Evolutionary conservation across 768 basidiomycete genomes (phyloP), one percentile per base, ranked within the genome.

Genomic region (Boletus insuetus): DNA sequence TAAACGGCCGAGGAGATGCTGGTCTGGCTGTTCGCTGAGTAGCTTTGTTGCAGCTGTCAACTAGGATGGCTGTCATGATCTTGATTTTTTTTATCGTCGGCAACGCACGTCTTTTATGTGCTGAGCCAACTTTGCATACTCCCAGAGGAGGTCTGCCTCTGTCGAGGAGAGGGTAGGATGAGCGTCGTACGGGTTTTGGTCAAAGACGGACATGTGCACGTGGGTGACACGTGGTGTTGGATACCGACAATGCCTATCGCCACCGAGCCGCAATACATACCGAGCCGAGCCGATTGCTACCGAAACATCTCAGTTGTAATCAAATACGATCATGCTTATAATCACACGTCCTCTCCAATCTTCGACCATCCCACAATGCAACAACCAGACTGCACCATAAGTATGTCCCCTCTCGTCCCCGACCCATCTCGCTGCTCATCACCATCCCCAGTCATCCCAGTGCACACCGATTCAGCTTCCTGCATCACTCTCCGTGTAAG

Each of bases 111-210:
- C 76, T 69, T 87, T 91, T 60, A 95, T 75, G 68, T 91, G 84
- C 47, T 89, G 82, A 0, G 88, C 85, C 17, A 96, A 78, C 63
- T 92, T 92, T 31, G 91, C 90, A 68, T 96, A 96, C 69, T 97
- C 94, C 90, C 91, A 94, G 37, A 97, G 82, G 0, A 94, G 84
- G 37, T 91, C 83, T 7, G 88, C 82, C 69, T 97, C 90, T 6
- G 86, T 72, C 3, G 78, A 64, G 2, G 87, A 81, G 22, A 95
- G 74, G 58, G 78, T 79, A 0, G 86, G 80, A 64, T 94, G 84
- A 2, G 78, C 79, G 50, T 84, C 82, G 64, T 93, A 93, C 9
- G 91, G 91, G 62, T 92, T 93, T 41, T 70, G 63, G 6, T 75
- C 69, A 65, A 84, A 80, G 58, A 53, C 3, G 29, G 46, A 48